phyloP scores from a whole-genome alignment of 345 rosid genomes.

The Euclidium syriacum region DNA sequence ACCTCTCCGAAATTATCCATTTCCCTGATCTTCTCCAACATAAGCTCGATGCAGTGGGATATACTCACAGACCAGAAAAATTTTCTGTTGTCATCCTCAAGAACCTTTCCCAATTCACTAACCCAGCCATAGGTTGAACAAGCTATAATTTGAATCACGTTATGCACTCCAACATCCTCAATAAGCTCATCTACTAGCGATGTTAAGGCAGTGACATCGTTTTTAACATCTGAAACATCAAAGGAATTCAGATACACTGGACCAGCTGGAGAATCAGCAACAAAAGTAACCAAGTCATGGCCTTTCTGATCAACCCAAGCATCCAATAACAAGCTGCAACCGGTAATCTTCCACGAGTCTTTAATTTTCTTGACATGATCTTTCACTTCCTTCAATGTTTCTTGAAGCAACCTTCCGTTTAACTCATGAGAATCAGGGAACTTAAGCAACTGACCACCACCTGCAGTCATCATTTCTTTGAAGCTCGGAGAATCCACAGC shows the following conservation, averaged over 20 bases:
- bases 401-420: slow-evolving; percentile 39
- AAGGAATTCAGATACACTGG: slow-evolving; percentile 45
- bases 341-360: slow-evolving; percentile 48
- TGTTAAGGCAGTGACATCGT: slow-evolving; percentile 27
- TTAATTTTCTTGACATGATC: slow-evolving; percentile 35
- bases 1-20: slow-evolving; percentile 21
- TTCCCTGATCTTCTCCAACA: slow-evolving; percentile 39
- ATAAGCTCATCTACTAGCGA: slow-evolving; percentile 37
- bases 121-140: slow-evolving; percentile 49
- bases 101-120: slow-evolving; percentile 38
- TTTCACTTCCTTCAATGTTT: slow-evolving; percentile 34
- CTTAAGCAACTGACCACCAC: slow-evolving; percentile 10
- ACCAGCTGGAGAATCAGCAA: slow-evolving; percentile 51
- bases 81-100: slow-evolving; percentile 25
- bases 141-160: slow-evolving; percentile 51
- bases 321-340: slow-evolving; percentile 67
- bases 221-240: slow-evolving; percentile 32
- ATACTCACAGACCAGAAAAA: slow-evolving; percentile 56
- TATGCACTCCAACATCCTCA: slow-evolving; percentile 43
- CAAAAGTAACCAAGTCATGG: slow-evolving; percentile 40
- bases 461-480: slow-evolving; percentile 27
- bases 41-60: slow-evolving; percentile 52
- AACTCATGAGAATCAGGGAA: slow-evolving; percentile 32
- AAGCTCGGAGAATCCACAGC: slow-evolving; percentile 39
- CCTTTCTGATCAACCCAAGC: slow-evolving; percentile 54